Conservation (phyloP, 805 yeast genomes). For the Yarrowia keelungensis region DNA sequence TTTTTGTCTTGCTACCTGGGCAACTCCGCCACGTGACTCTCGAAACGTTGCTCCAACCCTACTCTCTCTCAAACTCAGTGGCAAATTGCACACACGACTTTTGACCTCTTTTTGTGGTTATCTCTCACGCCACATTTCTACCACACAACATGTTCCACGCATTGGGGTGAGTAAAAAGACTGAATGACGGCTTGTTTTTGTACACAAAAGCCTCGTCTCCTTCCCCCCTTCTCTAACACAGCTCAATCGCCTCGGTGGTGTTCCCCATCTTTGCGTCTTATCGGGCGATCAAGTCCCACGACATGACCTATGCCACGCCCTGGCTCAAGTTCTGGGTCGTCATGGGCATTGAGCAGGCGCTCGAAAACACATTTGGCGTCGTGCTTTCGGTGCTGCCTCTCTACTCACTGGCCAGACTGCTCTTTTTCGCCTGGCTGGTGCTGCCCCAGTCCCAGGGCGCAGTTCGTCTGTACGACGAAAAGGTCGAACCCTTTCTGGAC, state of each 20-base stretch:
- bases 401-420: conserved; percentile 57
- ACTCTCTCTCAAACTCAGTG: conserved; percentile 17
- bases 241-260: conserved; percentile 54
- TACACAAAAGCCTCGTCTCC: too few species aligned
- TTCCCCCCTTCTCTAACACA: conserved; percentile 22
- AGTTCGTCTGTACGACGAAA: conserved; percentile 51
- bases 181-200: too few species aligned
- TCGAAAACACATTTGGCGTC: conserved; percentile 55
- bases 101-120: neutral
- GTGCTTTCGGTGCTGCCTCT: conserved; percentile 63
- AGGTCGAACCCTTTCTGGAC: conserved; percentile 53
- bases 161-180: conserved; percentile 23
- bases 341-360: conserved; percentile 53
- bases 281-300: conserved; percentile 59
- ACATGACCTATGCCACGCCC: conserved; percentile 51
- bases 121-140: neutral
- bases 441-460: conserved; percentile 60
- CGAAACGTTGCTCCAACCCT: conserved; percentile 3
- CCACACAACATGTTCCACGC: conserved; percentile 14
- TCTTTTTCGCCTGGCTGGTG: conserved; percentile 66
- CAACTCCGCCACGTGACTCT: neutral
- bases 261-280: conserved; percentile 70
- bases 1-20: neutral
- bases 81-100: conserved; percentile 23
- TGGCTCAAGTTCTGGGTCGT: conserved; percentile 75